Evolutionary conservation across 1,284 basidiomycete species (phyloP).

Genomic region (Pseudozyma sp.): DNA sequence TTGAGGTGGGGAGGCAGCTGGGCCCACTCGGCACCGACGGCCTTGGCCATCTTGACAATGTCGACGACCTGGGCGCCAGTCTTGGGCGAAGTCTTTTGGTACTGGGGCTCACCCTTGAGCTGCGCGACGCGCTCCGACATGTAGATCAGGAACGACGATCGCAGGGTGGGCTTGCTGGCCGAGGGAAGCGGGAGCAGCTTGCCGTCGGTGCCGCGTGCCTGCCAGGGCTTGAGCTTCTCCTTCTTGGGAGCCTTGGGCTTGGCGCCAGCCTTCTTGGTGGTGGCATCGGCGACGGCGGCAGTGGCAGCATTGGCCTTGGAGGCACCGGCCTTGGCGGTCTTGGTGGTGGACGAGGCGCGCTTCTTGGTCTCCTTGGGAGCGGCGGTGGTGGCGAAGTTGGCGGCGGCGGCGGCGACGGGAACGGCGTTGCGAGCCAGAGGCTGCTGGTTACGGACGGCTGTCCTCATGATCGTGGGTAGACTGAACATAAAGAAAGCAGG

Average conservation of each 20-base stretch:
- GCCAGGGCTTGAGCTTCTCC: constrained; percentile 60
- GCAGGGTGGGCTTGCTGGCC: constrained; percentile 60
- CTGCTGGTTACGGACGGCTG: constrained; percentile 40
- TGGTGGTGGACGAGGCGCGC: constrained; percentile 45
- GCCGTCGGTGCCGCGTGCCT: constrained; percentile 53
- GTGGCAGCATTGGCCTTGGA: constrained; percentile 23
- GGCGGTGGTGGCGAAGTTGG: constrained; percentile 37
- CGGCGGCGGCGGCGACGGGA: constrained; percentile 28
- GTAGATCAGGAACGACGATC: constrained; percentile 59
- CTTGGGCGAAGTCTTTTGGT: constrained; percentile 50
- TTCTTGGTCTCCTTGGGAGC: constrained; percentile 47
- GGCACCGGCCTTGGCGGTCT: constrained; percentile 39
- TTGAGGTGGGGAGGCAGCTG: constrained; percentile 44
- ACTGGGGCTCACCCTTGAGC: constrained; percentile 49
- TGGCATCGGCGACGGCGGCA: constrained; percentile 19
- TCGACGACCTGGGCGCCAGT: constrained; percentile 54
- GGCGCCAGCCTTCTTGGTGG: constrained; percentile 38
- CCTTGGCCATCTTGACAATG: constrained; percentile 49
- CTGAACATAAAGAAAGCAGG: constrained; percentile 43
- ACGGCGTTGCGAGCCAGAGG: constrained; percentile 36
- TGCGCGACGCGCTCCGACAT: constrained; percentile 54
- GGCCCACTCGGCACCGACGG: constrained; percentile 58
- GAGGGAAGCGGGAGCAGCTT: constrained; percentile 63
- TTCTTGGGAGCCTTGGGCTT: constrained; percentile 54
- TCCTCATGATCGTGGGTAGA: constrained; percentile 37